A percentile compares a stretch with the other conserved stretches of the same genome.
phyloP scores from a whole-genome alignment of 2,329 filamentous ascomycete species.

The Pyrenophora tritici-repentis region DNA sequence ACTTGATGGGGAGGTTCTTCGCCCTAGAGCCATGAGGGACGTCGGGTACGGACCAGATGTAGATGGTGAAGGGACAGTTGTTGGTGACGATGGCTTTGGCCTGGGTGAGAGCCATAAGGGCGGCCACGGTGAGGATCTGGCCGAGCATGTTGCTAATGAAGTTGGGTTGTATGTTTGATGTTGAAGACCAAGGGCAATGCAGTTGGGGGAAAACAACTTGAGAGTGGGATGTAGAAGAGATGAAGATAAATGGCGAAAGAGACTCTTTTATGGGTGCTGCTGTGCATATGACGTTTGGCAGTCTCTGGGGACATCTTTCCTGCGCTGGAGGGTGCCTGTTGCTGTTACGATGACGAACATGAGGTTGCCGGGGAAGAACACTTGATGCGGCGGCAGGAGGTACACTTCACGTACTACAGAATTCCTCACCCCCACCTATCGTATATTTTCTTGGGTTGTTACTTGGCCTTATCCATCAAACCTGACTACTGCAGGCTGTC shows the following conservation, averaged over 20 bases:
- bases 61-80: conserved; percentile 25
- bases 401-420: no score
- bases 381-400: no score
- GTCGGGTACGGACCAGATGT: conserved; percentile 31
- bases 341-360: no score
- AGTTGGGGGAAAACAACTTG: conserved; percentile 9
- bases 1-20: conserved; percentile 22
- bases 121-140: conserved; percentile 18
- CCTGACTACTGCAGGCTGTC: no score
- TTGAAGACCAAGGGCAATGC: conserved; percentile 10
- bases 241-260: conserved; percentile 2
- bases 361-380: no score
- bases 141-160: conserved; percentile 21
- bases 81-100: conserved; percentile 38
- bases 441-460: no score
- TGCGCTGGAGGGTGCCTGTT: no score
- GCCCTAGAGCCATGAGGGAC: conserved; percentile 15
- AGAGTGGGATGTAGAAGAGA: conserved; percentile 25
- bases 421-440: no score
- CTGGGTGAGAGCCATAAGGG: conserved; percentile 25
- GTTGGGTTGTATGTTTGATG: not conserved
- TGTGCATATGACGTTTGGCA: no score
- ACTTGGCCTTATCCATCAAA: no score
- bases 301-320: not conserved
- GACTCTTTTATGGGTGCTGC: conserved; percentile 9